Evolutionary conservation across 441 rosid genomes (phyloP).

Genomic region (Theobroma grandiflorum): DNA sequence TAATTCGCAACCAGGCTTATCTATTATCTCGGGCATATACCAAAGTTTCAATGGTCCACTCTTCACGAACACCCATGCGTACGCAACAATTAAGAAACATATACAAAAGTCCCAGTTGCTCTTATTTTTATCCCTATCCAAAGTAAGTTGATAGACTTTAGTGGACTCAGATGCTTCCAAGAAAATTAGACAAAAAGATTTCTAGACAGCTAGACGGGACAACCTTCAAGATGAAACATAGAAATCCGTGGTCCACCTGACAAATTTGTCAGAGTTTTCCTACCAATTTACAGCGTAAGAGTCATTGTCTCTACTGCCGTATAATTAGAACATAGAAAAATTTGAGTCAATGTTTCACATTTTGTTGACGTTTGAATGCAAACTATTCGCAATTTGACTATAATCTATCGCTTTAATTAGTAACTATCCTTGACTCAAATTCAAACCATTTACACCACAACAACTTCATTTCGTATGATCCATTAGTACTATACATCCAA

Average conservation of each 20-base stretch:
- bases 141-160: not conserved
- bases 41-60: not conserved
- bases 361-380: not conserved
- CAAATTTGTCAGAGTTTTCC: not conserved
- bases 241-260: slow-evolving; percentile 1
- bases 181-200: not conserved
- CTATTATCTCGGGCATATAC: not conserved
- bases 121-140: not conserved
- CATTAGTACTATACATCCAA: not conserved
- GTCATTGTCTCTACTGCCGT: slow-evolving; percentile 10
- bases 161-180: not conserved
- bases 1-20: not conserved
- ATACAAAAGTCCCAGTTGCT: not conserved
- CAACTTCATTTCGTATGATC: not conserved
- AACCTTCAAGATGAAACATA: not conserved
- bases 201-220: not conserved
- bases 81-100: not conserved
- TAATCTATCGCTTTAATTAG: not conserved
- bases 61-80: not conserved
- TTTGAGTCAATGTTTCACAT: slow-evolving; percentile 6
- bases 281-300: not conserved
- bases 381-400: not conserved
- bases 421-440: not conserved
- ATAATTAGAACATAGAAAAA: not conserved
- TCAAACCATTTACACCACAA: not conserved